Evolutionary conservation across 192 early-diverging fungal species (phyloP).

Genomic region (Rhizophagus clarus): DNA sequence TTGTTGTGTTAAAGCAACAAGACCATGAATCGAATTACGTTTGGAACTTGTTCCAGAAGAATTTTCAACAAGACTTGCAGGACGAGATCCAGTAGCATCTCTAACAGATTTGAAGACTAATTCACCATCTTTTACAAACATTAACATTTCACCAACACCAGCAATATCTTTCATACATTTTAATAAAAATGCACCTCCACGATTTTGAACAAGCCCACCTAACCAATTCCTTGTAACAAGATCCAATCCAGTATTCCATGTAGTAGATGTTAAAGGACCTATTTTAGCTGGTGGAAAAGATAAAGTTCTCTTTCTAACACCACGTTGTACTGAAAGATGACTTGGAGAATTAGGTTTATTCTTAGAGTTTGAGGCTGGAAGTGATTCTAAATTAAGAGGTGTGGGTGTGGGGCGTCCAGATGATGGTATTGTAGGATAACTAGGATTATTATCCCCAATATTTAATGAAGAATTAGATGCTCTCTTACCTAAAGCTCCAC

Average conservation of each 20-base stretch:
- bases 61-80: conserved; percentile 24
- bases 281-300: conserved; percentile 40
- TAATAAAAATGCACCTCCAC: conserved; percentile 21
- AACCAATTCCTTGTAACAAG: conserved; percentile 38
- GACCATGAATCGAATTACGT: conserved; percentile 35
- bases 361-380: neutral
- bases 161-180: conserved; percentile 40
- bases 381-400: conserved; percentile 6
- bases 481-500: conserved; percentile 34
- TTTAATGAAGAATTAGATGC: conserved; percentile 6
- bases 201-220: conserved; percentile 9
- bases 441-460: neutral
- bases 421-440: neutral
- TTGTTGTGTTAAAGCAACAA: conserved; percentile 43
- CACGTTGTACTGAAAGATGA: neutral
- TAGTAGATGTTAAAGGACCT: conserved; percentile 19
- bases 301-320: conserved; percentile 35
- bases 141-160: conserved; percentile 36
- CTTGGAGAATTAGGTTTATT: conserved; percentile 7
- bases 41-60: conserved; percentile 37
- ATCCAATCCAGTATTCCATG: conserved; percentile 33
- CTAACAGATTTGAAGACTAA: conserved; percentile 40
- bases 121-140: conserved; percentile 38
- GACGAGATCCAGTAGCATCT: conserved; percentile 30
- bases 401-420: conserved; percentile 11